phyloP scores from a whole-genome alignment of 2,329 filamentous ascomycete genomes.

The Trichoderma simmonsii region DNA sequence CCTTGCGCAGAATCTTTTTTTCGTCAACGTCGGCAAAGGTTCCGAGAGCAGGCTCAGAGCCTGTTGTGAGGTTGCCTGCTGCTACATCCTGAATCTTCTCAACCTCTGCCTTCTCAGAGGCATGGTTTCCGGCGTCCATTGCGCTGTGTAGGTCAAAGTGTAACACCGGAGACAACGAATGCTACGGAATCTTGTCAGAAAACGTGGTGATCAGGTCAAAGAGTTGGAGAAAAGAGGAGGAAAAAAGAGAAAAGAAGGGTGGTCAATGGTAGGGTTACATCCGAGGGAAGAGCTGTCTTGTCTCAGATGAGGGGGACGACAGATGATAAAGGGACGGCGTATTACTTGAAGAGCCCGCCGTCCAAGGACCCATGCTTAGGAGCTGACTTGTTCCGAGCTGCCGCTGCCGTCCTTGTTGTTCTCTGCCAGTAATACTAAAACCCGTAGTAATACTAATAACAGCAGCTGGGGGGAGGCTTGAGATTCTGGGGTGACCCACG shows the following conservation, averaged over 20 bases:
- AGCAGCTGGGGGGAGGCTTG: neutral
- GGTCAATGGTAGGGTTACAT: slow-evolving; percentile 5
- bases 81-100: slow-evolving; percentile 10
- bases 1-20: slow-evolving; percentile 57
- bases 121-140: neutral
- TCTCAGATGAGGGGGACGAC: slow-evolving; percentile 5
- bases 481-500: neutral
- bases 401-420: neutral
- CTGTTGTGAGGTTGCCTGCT: neutral
- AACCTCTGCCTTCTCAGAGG: slow-evolving; percentile 16
- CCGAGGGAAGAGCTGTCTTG: neutral
- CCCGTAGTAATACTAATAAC: neutral
- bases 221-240: neutral
- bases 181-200: neutral
- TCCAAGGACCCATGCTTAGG: neutral
- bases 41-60: neutral
- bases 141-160: neutral
- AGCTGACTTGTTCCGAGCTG: neutral
- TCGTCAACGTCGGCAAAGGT: slow-evolving; percentile 34
- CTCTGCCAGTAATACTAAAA: neutral
- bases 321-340: neutral
- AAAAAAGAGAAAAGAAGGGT: neutral
- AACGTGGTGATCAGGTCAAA: neutral
- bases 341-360: neutral
- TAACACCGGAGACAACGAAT: neutral